Evolutionary conservation across 2,329 filamentous ascomycete genomes (phyloP).

Genomic region (Colletotrichum trifolii): DNA sequence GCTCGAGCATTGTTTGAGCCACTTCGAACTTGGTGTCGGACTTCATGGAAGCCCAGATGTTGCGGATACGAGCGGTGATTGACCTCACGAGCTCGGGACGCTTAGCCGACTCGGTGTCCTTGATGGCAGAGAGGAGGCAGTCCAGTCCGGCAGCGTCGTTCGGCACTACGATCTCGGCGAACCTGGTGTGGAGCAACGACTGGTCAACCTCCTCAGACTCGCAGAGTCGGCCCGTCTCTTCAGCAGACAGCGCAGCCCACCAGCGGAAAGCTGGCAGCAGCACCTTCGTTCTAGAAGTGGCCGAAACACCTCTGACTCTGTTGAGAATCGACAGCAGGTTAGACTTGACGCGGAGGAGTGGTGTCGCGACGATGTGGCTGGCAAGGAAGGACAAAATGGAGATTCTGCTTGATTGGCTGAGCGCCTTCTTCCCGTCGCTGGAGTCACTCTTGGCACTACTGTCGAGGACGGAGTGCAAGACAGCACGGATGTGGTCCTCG

Average conservation of each 20-base stretch:
- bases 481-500: constrained; percentile 72
- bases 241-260: constrained; percentile 70
- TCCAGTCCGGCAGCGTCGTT: constrained; percentile 65
- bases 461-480: constrained; percentile 71
- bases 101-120: constrained; percentile 48
- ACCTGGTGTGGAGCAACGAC: constrained; percentile 53
- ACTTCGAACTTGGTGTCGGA: constrained; percentile 68
- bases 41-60: constrained; percentile 80
- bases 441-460: constrained; percentile 54
- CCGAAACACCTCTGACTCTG: constrained; percentile 77
- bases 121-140: constrained; percentile 60
- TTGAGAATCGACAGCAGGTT: constrained; percentile 79
- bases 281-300: constrained; percentile 75
- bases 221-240: constrained; percentile 59
- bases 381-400: constrained; percentile 78
- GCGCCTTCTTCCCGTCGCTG: constrained; percentile 60
- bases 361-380: constrained; percentile 76
- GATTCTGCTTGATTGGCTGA: constrained; percentile 70
- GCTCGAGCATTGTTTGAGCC: constrained; percentile 71
- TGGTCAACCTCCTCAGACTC: constrained; percentile 55
- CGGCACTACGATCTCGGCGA: constrained; percentile 63
- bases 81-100: constrained; percentile 69
- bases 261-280: constrained; percentile 79
- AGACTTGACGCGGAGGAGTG: constrained; percentile 75
- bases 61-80: constrained; percentile 75